Conservation (phyloP, 192 early-diverging fungal species). For the Coemansia sp. region DNA sequence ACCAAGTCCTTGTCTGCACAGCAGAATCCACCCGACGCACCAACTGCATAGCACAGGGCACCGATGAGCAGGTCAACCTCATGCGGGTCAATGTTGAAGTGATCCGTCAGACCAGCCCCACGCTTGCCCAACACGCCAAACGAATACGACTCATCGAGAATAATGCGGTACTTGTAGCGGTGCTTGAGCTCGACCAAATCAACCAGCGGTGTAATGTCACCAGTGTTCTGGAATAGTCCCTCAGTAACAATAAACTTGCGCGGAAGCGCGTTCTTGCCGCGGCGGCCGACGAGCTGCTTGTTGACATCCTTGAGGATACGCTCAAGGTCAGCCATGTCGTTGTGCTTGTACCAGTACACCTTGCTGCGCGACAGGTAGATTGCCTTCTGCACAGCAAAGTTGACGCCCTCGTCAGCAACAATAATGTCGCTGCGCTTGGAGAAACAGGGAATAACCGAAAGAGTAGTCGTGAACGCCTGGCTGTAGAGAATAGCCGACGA, state of each 20-base stretch:
- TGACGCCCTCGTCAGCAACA: slow-evolving; percentile 88
- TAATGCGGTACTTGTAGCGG: slow-evolving; percentile 93
- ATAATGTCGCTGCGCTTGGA: slow-evolving; percentile 94
- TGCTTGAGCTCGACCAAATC: slow-evolving; percentile 85
- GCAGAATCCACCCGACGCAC: slow-evolving; percentile 90
- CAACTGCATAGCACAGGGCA: slow-evolving; percentile 74
- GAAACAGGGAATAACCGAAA: slow-evolving; percentile 92
- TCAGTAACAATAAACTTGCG: slow-evolving; percentile 94
- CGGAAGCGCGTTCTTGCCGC: slow-evolving; percentile 74
- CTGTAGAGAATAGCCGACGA: slow-evolving; percentile 90
- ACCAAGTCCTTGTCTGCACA: slow-evolving; percentile 80
- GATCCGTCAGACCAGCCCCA: slow-evolving; percentile 86
- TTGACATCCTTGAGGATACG: slow-evolving; percentile 75
- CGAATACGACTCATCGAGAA: slow-evolving; percentile 89
- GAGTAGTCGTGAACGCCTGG: slow-evolving; percentile 90
- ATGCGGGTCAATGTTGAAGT: slow-evolving; percentile 66
- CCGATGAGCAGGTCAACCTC: slow-evolving; percentile 90
- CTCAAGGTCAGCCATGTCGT: slow-evolving; percentile 94
- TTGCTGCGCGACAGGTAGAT: slow-evolving; percentile 85
- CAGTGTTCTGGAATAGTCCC: slow-evolving; percentile 83
- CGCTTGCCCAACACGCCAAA: slow-evolving; percentile 83
- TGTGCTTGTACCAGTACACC: slow-evolving; percentile 92
- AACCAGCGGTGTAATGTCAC: slow-evolving; percentile 81
- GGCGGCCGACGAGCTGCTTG: slow-evolving; percentile 57
- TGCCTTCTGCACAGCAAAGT: slow-evolving; percentile 87